Base-by-base conservation (phyloP, 176 grass and related monocot genomes). In the Aegilops umbellulata region DNA sequence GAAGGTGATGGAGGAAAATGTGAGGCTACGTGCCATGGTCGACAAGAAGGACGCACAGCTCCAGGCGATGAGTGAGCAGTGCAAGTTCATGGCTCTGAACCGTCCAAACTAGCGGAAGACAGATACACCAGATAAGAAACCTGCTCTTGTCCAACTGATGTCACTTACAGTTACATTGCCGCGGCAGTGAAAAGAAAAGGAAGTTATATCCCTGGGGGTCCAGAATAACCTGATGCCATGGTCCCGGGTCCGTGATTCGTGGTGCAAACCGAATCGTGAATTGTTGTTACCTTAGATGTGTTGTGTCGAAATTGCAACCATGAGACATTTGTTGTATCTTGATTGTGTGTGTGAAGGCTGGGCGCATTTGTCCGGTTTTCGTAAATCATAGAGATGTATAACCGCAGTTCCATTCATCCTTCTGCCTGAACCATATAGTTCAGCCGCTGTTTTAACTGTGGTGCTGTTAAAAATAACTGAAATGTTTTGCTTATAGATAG, bases 41-140 rank as follows among this genome's bases (percentile, higher is more conserved):
- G 96, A 98, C 83, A 95, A 95, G 86, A 94, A 98, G 89, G 96
- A 95, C 2, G 91, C 96, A 0, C 93, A 98, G 86, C 86, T 98
- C 53, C 88, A 92, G 65, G 93, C 93, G 1, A 94, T 95, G 93
- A 98, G 92, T 14, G 96, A 98, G 81, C 96, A 95, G 75, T 95
- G 92, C 90, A 95, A 98, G 88, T 98, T 98, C 78, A 98, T 98
- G 91, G 90, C 93, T 1, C 60, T 98, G 77, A 92, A 83, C 53
- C 82, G 67, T 60, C 47, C 81, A 61, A 85, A 90, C 38, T 87
- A 91, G 89, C 19, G 2, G 69, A 57, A 57, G 53, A 20, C 44
- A 20, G 34, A 44, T 24, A 49, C 23, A 64, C 57, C 66, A 36
- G 61, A 57, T 57, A 57, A 60, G 69, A 53, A 61, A 7, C 66